These are phyloP conservation scores for Ascochyta clinopodiicola DNA, from an alignment of 2,329 filamentous ascomycete genomes.

Conservation along the genomic window DNA sequence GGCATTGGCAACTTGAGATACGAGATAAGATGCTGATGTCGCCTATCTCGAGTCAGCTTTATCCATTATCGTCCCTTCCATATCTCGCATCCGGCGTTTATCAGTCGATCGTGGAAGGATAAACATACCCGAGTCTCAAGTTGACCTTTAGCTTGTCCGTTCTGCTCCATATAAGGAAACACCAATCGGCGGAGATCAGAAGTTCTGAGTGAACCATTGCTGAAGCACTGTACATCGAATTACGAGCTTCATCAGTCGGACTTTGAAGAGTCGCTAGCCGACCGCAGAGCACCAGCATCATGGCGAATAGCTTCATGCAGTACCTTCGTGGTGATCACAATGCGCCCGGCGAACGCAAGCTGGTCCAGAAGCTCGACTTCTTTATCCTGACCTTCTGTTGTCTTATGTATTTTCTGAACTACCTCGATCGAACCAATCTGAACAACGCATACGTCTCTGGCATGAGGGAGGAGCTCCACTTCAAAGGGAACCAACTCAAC, in stretches of 20 bases:
- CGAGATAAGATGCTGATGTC: slow-evolving; percentile 18
- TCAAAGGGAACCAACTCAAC: slow-evolving; percentile 51
- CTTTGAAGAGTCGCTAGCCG: not conserved
- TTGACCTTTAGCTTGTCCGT: slow-evolving; percentile 3
- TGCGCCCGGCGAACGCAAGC: slow-evolving; percentile 49
- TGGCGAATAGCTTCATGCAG: slow-evolving; percentile 37
- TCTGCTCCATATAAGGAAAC: slow-evolving; percentile 10
- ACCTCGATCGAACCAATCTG: slow-evolving; percentile 51
- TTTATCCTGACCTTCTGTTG: slow-evolving; percentile 71
- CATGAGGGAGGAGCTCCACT: slow-evolving; percentile 51
- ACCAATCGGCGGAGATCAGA: not conserved
- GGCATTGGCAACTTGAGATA: slow-evolving; percentile 3
- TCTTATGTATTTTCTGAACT: slow-evolving; percentile 48
- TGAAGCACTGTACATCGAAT: not conserved
- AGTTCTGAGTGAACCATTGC: not conserved
- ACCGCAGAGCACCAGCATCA: slow-evolving; percentile 11
- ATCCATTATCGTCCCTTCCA: slow-evolving; percentile 16
- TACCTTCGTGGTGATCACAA: slow-evolving; percentile 47
- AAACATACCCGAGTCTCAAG: slow-evolving; percentile 14
- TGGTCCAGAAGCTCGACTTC: slow-evolving; percentile 67
- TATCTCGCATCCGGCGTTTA: slow-evolving; percentile 21
- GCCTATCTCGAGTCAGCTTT: slow-evolving; percentile 19
- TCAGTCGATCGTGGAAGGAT: slow-evolving; percentile 11
- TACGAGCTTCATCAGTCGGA: not conserved
- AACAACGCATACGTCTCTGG: slow-evolving; percentile 53